Evolutionary conservation across 192 early-diverging fungal genomes (phyloP).

Genomic region (Linnemannia elongata): DNA sequence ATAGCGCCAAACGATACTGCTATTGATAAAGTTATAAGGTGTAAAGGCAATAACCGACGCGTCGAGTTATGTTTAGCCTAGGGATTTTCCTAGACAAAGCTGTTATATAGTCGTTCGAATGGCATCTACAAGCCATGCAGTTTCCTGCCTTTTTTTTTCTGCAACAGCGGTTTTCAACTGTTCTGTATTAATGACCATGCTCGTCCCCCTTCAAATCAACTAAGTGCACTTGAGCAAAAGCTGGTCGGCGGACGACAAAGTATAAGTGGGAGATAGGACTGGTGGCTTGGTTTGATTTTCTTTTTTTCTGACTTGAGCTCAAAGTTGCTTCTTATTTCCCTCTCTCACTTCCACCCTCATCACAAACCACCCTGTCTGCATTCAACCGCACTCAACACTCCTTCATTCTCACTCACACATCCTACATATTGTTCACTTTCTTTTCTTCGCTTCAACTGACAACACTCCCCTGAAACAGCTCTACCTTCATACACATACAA

Average conservation of each 20-base stretch:
- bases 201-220: neutral
- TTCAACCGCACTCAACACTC: neutral
- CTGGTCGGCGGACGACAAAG: neutral
- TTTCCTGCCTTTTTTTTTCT: neutral
- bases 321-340: neutral
- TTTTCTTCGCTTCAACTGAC: neutral
- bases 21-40: neutral
- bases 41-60: neutral
- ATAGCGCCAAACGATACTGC: neutral
- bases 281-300: neutral
- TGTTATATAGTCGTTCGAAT: neutral
- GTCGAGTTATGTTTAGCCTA: slow-evolving; percentile 1
- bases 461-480: neutral
- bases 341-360: neutral
- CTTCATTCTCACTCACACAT: neutral
- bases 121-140: neutral
- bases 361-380: neutral
- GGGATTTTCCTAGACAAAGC: neutral
- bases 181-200: neutral
- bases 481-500: neutral
- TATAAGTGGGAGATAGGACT: no score
- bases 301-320: neutral
- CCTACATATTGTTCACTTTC: no score
- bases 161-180: neutral
- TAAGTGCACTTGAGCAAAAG: neutral